phyloP scores from a whole-genome alignment of 2,329 filamentous ascomycete genomes.

The Elsinoe fawcettii region DNA sequence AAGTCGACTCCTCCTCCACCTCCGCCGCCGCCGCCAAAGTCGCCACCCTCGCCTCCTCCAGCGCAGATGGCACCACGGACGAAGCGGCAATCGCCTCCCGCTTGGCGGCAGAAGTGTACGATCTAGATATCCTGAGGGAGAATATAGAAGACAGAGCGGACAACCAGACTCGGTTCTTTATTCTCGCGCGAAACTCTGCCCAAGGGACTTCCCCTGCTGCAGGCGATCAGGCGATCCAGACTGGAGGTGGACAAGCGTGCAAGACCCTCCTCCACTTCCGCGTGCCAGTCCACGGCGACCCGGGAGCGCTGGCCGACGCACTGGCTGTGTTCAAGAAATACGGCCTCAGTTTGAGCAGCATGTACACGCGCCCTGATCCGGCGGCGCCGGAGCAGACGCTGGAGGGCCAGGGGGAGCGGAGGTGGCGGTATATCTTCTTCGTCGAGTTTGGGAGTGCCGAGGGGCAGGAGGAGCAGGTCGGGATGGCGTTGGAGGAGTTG shows the following conservation, averaged over 20 bases:
- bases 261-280: slow-evolving; percentile 65
- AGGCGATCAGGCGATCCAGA: neutral
- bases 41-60: slow-evolving; percentile 37
- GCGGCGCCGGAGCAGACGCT: slow-evolving; percentile 30
- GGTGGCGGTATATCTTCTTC: slow-evolving; percentile 90
- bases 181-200: slow-evolving; percentile 43
- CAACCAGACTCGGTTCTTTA: slow-evolving; percentile 73
- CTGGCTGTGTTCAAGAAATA: slow-evolving; percentile 68
- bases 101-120: slow-evolving; percentile 61
- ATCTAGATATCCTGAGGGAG: slow-evolving; percentile 60
- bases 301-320: slow-evolving; percentile 76
- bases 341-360: slow-evolving; percentile 77
- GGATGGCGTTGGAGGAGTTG: slow-evolving; percentile 53
- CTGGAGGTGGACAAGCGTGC: neutral
- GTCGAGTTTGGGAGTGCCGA: slow-evolving; percentile 64
- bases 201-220: too few species aligned
- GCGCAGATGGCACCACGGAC: slow-evolving; percentile 42
- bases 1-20: slow-evolving; percentile 77
- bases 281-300: slow-evolving; percentile 59
- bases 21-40: slow-evolving; percentile 72
- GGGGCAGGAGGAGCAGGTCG: slow-evolving; percentile 39
- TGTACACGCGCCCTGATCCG: slow-evolving; percentile 76
- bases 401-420: neutral
- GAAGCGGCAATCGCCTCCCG: slow-evolving; percentile 72
- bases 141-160: slow-evolving; percentile 66